phyloP scores from a whole-genome alignment of 495 filamentous ascomycete genomes.

The Penicillium dipodomyicola region DNA sequence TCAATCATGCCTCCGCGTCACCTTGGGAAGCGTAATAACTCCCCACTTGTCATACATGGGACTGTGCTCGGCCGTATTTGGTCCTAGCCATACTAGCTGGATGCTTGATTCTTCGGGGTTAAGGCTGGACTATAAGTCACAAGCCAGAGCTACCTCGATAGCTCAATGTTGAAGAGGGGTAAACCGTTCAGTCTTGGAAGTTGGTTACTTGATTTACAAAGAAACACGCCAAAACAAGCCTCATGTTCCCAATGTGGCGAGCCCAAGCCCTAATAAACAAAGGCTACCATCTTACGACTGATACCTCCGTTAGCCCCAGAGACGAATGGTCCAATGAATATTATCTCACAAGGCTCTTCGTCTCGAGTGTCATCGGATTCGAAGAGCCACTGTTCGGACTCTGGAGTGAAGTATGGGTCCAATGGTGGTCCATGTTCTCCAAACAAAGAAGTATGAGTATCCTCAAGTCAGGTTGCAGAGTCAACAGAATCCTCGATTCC shows the following conservation, averaged over 20 bases:
- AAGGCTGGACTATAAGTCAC: background rate
- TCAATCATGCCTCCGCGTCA: conserved; percentile 11
- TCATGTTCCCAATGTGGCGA: background rate
- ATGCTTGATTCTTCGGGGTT: background rate
- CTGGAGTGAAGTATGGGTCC: background rate
- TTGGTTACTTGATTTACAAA: conserved; percentile 2
- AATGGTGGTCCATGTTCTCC: background rate
- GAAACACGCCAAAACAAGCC: conserved; percentile 4
- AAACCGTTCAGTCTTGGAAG: background rate
- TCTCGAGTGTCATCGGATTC: background rate
- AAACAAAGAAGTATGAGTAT: background rate
- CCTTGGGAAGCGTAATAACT: conserved; percentile 12
- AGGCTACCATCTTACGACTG: background rate
- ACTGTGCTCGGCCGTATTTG: conserved; percentile 4
- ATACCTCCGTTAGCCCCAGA: background rate
- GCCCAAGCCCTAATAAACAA: background rate
- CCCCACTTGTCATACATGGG: conserved; percentile 17
- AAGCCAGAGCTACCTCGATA: background rate
- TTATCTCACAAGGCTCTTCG: background rate
- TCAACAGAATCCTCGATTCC: background rate
- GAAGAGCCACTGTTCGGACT: background rate
- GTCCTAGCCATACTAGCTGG: background rate
- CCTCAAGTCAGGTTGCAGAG: background rate
- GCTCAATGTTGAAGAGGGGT: background rate
- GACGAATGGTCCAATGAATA: background rate